phyloP scores from a whole-genome alignment of 768 basidiomycete species.

The Russula griseocarnosa region DNA sequence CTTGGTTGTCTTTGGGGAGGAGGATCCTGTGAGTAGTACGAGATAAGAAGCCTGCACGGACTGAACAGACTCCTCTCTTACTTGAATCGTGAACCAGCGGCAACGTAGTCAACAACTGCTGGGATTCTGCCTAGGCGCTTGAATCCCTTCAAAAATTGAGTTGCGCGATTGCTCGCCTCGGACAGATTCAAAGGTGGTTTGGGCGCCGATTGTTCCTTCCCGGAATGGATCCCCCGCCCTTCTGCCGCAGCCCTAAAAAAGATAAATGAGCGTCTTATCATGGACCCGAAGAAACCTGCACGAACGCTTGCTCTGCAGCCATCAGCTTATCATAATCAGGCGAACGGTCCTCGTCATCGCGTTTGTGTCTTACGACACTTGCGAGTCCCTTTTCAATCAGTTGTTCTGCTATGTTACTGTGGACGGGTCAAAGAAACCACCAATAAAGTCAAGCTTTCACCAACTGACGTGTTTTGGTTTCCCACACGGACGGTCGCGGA shows the following conservation, averaged over 20 bases:
- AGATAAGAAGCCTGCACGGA: background rate
- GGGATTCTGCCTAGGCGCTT: constrained; percentile 82
- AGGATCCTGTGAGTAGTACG: constrained; percentile 50
- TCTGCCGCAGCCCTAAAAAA: constrained; percentile 67
- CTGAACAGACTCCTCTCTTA: constrained; percentile 34
- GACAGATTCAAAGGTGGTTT: constrained; percentile 88
- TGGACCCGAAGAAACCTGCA: constrained; percentile 18
- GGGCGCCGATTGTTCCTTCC: constrained; percentile 78
- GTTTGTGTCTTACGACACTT: constrained; percentile 83
- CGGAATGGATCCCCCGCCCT: constrained; percentile 81
- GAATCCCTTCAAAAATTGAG: constrained; percentile 85
- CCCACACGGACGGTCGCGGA: constrained; percentile 87
- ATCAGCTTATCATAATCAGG: constrained; percentile 94
- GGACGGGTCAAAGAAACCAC: constrained; percentile 5
- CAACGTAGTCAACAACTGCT: constrained; percentile 89
- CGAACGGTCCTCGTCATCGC: constrained; percentile 95
- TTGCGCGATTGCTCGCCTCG: constrained; percentile 75
- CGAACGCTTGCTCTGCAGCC: constrained; percentile 88
- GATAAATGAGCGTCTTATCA: constrained; percentile 9
- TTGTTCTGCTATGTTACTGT: constrained; percentile 89
- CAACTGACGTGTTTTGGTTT: constrained; percentile 67
- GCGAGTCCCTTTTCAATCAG: constrained; percentile 91
- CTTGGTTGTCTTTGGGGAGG: constrained; percentile 89
- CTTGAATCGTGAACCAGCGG: constrained; percentile 96
- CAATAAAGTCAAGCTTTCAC: background rate